Evolutionary conservation across 2,329 filamentous ascomycete genomes (phyloP).

Genomic region (Cladosporium sp.): DNA sequence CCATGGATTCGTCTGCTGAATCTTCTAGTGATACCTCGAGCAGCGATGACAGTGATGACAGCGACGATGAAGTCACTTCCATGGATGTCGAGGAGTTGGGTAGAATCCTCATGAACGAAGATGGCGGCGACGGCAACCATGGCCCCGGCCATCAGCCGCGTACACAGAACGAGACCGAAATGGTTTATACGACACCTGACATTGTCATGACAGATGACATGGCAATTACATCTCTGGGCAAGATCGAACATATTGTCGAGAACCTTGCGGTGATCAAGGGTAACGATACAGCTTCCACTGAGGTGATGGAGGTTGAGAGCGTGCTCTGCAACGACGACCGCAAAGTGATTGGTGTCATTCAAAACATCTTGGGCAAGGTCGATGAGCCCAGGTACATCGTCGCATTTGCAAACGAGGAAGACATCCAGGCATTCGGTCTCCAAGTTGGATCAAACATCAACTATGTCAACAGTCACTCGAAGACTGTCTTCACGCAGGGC

Average conservation of each 20-base stretch:
- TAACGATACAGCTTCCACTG: constrained; percentile 66
- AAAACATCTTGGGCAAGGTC: constrained; percentile 48
- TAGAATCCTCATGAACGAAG: constrained; percentile 78
- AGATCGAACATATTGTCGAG: constrained; percentile 72
- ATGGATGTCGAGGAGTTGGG: constrained; percentile 79
- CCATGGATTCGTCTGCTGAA: constrained; percentile 40
- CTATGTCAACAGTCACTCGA: constrained; percentile 73
- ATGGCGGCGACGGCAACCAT: constrained; percentile 63
- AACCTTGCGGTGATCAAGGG: constrained; percentile 76
- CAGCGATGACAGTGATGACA: constrained; percentile 27
- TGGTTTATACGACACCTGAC: constrained; percentile 60
- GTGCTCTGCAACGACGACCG: constrained; percentile 75
- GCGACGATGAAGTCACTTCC: constrained; percentile 64
- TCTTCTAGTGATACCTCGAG: constrained; percentile 49
- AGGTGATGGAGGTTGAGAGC: constrained; percentile 79
- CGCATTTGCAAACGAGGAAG: constrained; percentile 63
- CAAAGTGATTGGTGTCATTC: constrained; percentile 72
- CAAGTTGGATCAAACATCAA: constrained; percentile 66
- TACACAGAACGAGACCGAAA: constrained; percentile 75
- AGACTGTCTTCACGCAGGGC: constrained; percentile 76
- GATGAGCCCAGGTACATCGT: constrained; percentile 83
- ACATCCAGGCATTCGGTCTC: constrained; percentile 65
- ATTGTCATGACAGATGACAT: constrained; percentile 73
- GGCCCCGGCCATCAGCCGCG: constrained; percentile 50
- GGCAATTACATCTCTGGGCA: constrained; percentile 71